These are phyloP conservation scores for Erigeron philadelphicus DNA, from an alignment of 140 eudicot genomes.

Conservation along the genomic window DNA sequence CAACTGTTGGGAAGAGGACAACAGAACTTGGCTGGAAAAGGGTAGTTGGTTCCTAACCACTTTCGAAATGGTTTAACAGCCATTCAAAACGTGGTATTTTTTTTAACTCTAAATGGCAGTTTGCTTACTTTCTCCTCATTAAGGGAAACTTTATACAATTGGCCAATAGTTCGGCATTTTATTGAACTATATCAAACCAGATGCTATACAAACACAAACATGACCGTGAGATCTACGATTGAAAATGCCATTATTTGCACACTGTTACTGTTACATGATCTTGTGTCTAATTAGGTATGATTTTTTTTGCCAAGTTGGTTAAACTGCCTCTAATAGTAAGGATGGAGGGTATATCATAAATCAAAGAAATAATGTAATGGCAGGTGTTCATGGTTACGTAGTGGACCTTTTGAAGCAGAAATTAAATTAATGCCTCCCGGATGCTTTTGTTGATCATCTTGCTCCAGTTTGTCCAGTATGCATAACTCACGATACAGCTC, in stretches of 20 bases:
- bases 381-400: background rate
- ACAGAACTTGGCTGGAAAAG: no score
- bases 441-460: conserved; percentile 49
- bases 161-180: background rate
- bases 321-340: background rate
- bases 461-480: conserved; percentile 54
- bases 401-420: conserved; percentile 43
- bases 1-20: no score
- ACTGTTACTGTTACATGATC: background rate
- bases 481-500: conserved; percentile 67
- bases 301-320: background rate
- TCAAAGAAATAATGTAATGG: conserved; percentile 2
- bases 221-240: background rate
- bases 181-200: conserved; percentile 4
- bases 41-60: no score
- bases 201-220: background rate
- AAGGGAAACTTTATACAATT: conserved; percentile 1
- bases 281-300: background rate
- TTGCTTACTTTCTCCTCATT: background rate
- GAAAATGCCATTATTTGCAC: no score
- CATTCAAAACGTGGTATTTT: no score
- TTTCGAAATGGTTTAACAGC: no score
- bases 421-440: conserved; percentile 33
- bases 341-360: background rate
- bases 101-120: no score